Base-by-base conservation (phyloP, 768 basidiomycete species). In the Filobasidium wieringae region DNA sequence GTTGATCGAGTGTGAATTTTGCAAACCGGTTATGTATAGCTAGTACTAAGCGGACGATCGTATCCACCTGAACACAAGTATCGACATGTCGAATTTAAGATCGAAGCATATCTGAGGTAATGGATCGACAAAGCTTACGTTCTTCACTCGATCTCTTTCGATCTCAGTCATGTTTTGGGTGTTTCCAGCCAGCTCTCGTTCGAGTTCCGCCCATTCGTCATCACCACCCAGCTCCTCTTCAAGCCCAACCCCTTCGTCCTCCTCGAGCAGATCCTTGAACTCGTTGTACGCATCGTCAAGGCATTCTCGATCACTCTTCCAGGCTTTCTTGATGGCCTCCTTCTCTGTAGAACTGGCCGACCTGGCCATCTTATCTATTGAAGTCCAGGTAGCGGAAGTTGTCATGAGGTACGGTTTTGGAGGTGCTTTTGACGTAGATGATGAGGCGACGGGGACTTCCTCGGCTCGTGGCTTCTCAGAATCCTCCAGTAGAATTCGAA, bases 251-350 rank as follows among this genome's bases (percentile, higher is more conserved):
- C 60, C 60, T 27, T 61, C 60, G 34, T 61, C 60, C 24, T 50
- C 53, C 34, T 61, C 55, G 17, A 61, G 34, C 37, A 61, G n/a
- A 37, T 61, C 60, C 34, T 57, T 61, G 51, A 49, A 61, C 55
- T 61, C 60, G 24, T 30, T 34, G 8, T 39, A 19, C 1, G 60
- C 60, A 29, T 61, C 60, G 9, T 61, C 24, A 11, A 61, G 24
- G 17, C 37, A 27, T 33, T 57, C 55, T 12, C 41, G 33, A 50
- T 61, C 54, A 34, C 39, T 31, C 41, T 55, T 53, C 59, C 59
- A 60, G 36, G 50, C 30, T 33, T 55, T 55, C 24, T 49, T 50
- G 22, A 60, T 40, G 7, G 59, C 59, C 24, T 32, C 30, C 0
- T 19, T 33, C 37, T 60, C 59, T 14, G 30, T 53, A 22, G 19